These are phyloP conservation scores for Suillus subalutaceus DNA, from an alignment of 768 basidiomycete species.

Conservation along the genomic window DNA sequence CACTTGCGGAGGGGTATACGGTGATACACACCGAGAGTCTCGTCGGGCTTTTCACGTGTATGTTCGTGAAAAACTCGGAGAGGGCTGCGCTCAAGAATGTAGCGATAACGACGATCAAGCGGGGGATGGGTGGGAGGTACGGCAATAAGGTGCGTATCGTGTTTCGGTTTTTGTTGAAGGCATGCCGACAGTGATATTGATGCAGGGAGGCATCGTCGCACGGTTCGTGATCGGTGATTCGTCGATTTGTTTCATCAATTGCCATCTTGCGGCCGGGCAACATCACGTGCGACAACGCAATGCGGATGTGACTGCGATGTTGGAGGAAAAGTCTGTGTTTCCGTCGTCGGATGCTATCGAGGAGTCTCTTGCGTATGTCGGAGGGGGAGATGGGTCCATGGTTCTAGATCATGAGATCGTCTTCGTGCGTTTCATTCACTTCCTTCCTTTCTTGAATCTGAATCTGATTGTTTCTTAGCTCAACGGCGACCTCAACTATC, in stretches of 20 bases:
- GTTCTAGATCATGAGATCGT: constrained; percentile 95
- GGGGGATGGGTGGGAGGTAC: constrained; percentile 90
- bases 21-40: constrained; percentile 86
- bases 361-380: constrained; percentile 70
- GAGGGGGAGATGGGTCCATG: constrained; percentile 92
- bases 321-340: constrained; percentile 81
- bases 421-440: constrained; percentile 51
- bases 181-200: too few relatives aligned
- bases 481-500: constrained; percentile 96
- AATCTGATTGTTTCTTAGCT: constrained; percentile 46
- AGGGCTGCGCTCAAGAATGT: constrained; percentile 62
- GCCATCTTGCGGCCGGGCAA: constrained; percentile 96
- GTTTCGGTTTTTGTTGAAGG: background rate
- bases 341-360: constrained; percentile 46
- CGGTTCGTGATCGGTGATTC: constrained; percentile 91
- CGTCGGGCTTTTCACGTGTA: constrained; percentile 81
- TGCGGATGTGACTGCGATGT: constrained; percentile 81
- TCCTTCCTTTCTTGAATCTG: constrained; percentile 2
- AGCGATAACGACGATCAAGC: constrained; percentile 82
- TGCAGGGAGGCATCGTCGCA: constrained; percentile 88
- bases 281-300: constrained; percentile 80
- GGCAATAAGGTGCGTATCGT: constrained; percentile 84
- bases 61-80: constrained; percentile 74
- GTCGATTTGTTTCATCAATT: constrained; percentile 93
- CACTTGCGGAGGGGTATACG: constrained; percentile 79